A percentile compares a stretch with the other conserved stretches of the same genome.
phyloP scores from a whole-genome alignment of 805 yeast genomes.

The Starmerella roubikii region DNA sequence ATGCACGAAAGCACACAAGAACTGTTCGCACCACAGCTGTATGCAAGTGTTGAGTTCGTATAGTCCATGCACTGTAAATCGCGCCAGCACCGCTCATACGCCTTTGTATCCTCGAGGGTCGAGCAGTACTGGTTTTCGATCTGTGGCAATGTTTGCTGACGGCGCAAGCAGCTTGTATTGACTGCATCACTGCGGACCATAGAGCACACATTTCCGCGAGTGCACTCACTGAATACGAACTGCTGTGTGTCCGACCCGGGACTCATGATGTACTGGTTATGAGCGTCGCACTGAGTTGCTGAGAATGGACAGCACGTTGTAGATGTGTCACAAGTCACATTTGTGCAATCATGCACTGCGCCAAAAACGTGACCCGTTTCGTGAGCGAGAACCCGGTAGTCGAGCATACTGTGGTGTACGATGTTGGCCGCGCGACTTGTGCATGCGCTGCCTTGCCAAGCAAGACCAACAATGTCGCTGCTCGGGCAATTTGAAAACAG shows the following conservation, averaged over 20 bases:
- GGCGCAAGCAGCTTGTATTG: constrained; percentile 21
- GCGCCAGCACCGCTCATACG: constrained; percentile 1
- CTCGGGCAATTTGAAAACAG: constrained; percentile 26
- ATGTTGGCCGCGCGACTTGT: constrained; percentile 26
- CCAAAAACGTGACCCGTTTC: constrained; percentile 31
- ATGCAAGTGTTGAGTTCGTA: not conserved
- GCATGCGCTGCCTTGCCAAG: constrained; percentile 29
- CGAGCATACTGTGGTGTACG: constrained; percentile 24
- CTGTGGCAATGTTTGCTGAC: not conserved
- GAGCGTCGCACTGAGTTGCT: constrained; percentile 23
- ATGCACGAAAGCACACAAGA: constrained; percentile 6
- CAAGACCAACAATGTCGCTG: constrained; percentile 27
- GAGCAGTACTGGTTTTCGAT: constrained; percentile 1
- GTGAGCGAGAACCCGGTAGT: constrained; percentile 29
- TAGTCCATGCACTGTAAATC: constrained; percentile 6
- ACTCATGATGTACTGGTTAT: constrained; percentile 28
- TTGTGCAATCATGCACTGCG: constrained; percentile 30
- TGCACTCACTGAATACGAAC: constrained; percentile 24
- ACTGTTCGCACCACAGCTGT: constrained; percentile 1
- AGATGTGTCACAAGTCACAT: constrained; percentile 24
- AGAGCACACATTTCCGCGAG: constrained; percentile 27
- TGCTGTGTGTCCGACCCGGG: constrained; percentile 25
- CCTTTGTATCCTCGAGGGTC: not conserved
- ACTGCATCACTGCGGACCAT: constrained; percentile 21
- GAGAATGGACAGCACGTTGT: constrained; percentile 27